Conservation (phyloP, 2,329 filamentous ascomycete genomes). For the Aspergillus sp. region DNA sequence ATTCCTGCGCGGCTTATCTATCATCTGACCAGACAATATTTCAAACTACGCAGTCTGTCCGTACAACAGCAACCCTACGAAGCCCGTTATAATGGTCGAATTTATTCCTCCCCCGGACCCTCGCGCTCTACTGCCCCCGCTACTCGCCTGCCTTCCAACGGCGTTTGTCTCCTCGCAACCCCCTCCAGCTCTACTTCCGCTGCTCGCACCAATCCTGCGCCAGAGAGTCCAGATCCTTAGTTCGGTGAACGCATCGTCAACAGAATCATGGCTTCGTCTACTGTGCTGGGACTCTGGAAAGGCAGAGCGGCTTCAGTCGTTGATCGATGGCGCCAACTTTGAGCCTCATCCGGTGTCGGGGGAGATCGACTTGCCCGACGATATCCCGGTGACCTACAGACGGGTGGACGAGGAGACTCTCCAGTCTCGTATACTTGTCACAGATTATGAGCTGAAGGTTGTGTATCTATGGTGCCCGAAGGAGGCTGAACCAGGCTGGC, state of each 20-base stretch:
- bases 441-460: slow-evolving; percentile 56
- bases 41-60: not conserved
- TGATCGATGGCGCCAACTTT: slow-evolving; percentile 56
- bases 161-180: slow-evolving; percentile 60
- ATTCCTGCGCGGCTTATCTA: not conserved
- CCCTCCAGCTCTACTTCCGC: slow-evolving; percentile 60
- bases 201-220: slow-evolving; percentile 63
- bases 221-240: slow-evolving; percentile 61
- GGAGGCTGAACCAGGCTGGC: slow-evolving; percentile 57
- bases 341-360: slow-evolving; percentile 66
- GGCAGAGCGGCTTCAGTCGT: slow-evolving; percentile 53
- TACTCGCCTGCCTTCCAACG: slow-evolving; percentile 63
- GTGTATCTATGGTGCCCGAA: slow-evolving; percentile 64
- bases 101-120: slow-evolving; percentile 56
- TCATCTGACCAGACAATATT: not conserved
- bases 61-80: not conserved
- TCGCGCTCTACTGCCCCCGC: slow-evolving; percentile 58
- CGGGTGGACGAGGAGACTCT: slow-evolving; percentile 63
- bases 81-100: slow-evolving; percentile 50
- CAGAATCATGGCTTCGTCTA: slow-evolving; percentile 58
- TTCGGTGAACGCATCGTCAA: slow-evolving; percentile 41
- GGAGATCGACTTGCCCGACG: slow-evolving; percentile 62
- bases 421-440: slow-evolving; percentile 53
- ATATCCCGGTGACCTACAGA: slow-evolving; percentile 56
- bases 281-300: slow-evolving; percentile 59